These are phyloP conservation scores for Cercophora samala DNA, from an alignment of 495 filamentous ascomycete species.

Conservation along the genomic window DNA sequence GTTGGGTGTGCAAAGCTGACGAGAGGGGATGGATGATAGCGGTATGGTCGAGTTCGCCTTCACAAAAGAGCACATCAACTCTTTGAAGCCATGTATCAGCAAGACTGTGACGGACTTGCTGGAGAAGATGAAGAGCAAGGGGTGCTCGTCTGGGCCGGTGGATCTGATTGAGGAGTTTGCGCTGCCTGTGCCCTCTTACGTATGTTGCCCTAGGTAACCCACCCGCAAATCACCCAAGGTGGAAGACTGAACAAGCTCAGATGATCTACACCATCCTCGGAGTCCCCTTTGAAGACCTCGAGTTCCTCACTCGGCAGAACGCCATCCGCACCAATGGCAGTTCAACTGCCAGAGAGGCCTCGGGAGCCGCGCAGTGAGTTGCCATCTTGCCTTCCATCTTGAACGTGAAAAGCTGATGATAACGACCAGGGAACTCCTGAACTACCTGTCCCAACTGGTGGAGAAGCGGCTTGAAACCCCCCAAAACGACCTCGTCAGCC, in stretches of 20 bases:
- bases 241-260: constrained; percentile 19
- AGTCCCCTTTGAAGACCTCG: constrained; percentile 46
- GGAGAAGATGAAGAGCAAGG: constrained; percentile 34
- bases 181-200: constrained; percentile 43
- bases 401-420: no score
- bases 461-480: constrained; percentile 37
- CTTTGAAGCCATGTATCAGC: constrained; percentile 41
- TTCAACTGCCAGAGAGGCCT: constrained; percentile 40
- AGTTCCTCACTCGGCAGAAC: constrained; percentile 40
- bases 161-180: constrained; percentile 46
- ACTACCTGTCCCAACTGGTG: constrained; percentile 38
- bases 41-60: constrained; percentile 46
- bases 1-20: constrained; percentile 9
- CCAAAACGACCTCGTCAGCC: constrained; percentile 44
- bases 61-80: constrained; percentile 35
- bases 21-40: constrained; percentile 4
- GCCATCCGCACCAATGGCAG: constrained; percentile 46
- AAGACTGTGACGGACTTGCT: constrained; percentile 42
- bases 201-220: constrained; percentile 20
- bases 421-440: constrained; percentile 38
- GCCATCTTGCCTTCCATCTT: neutral
- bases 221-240: no score
- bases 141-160: constrained; percentile 31
- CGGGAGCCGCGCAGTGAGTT: constrained; percentile 35
- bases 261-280: constrained; percentile 50